Evolutionary conservation across 768 basidiomycete genomes (phyloP).

Genomic region (Boletus insuetus): DNA sequence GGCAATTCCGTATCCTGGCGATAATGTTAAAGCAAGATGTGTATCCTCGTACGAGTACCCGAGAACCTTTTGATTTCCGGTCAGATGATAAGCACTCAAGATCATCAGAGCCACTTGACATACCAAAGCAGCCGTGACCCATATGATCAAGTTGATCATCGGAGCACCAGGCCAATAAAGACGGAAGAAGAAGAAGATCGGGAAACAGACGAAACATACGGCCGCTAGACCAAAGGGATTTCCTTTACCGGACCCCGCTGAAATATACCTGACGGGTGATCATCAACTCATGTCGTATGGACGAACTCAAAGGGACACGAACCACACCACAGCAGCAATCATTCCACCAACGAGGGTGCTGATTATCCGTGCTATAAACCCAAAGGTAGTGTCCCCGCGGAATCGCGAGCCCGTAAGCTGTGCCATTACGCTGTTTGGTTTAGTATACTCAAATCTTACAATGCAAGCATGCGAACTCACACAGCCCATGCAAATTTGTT

Average conservation of each 20-base stretch:
- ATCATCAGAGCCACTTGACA: slow-evolving; percentile 9
- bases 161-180: slow-evolving; percentile 73
- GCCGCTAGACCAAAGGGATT: slow-evolving; percentile 70
- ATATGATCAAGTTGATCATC: slow-evolving; percentile 66
- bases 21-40: slow-evolving; percentile 44
- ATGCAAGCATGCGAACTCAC: slow-evolving; percentile 34
- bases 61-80: slow-evolving; percentile 44
- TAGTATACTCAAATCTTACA: background rate
- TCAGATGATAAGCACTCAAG: background rate
- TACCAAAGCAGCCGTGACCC: slow-evolving; percentile 61
- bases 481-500: slow-evolving; percentile 72
- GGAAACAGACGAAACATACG: slow-evolving; percentile 64
- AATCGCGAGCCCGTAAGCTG: slow-evolving; percentile 70
- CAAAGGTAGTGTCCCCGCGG: slow-evolving; percentile 72
- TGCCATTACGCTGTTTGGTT: slow-evolving; percentile 61
- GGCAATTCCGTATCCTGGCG: slow-evolving; percentile 55
- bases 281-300: background rate
- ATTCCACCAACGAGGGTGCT: slow-evolving; percentile 66
- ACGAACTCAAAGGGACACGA: slow-evolving; percentile 14
- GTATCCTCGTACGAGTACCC: slow-evolving; percentile 73
- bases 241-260: slow-evolving; percentile 54
- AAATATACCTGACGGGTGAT: slow-evolving; percentile 57
- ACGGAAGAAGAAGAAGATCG: slow-evolving; percentile 63
- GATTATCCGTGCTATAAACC: slow-evolving; percentile 54
- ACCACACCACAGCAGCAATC: slow-evolving; percentile 67